A percentile compares a stretch with the other conserved stretches of the same genome.
phyloP scores from a whole-genome alignment of 2,329 filamentous ascomycete species.

The Colletotrichum horii region DNA sequence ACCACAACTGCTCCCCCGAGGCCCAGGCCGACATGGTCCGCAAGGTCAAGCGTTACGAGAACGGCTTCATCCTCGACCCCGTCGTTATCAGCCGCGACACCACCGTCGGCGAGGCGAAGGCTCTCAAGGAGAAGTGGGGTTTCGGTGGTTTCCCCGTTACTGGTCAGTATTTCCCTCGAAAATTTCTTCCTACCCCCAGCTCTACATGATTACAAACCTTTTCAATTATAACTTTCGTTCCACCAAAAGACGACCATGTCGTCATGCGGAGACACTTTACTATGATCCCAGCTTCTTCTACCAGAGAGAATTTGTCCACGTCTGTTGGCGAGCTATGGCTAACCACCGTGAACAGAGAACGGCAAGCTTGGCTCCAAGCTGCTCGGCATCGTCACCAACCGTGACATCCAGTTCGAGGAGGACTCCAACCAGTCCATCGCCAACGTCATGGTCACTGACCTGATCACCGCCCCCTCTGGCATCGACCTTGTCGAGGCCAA shows the following conservation, averaged over 20 bases:
- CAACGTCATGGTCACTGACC: slow-evolving; percentile 93
- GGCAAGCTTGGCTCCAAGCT: slow-evolving; percentile 95
- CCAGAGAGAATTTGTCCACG: slow-evolving; percentile 11
- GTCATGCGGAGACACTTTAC: slow-evolving; percentile 75
- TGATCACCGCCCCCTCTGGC: slow-evolving; percentile 85
- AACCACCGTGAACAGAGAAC: slow-evolving; percentile 67
- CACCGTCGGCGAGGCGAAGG: slow-evolving; percentile 89
- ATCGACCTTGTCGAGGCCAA: slow-evolving; percentile 90
- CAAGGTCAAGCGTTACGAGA: slow-evolving; percentile 99
- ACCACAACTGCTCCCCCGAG: slow-evolving; percentile 99
- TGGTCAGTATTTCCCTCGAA: slow-evolving; percentile 67
- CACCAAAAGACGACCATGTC: slow-evolving; percentile 84
- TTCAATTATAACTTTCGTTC: slow-evolving; percentile 99
- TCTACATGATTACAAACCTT: slow-evolving; percentile 79
- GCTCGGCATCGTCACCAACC: slow-evolving; percentile 95
- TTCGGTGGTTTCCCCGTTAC: slow-evolving; percentile 99
- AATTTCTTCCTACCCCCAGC: slow-evolving; percentile 23
- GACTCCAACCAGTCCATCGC: slow-evolving; percentile 75
- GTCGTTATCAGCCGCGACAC: slow-evolving; percentile 87
- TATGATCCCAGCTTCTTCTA: slow-evolving; percentile 31
- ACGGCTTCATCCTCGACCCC: slow-evolving; percentile 97
- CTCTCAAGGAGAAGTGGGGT: slow-evolving; percentile 96
- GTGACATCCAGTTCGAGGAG: slow-evolving; percentile 96
- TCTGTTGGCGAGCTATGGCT: slow-evolving; percentile 32
- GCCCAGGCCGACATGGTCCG: slow-evolving; percentile 98